phyloP scores from a whole-genome alignment of 139 green algal species.

The Penium margaritaceum region DNA sequence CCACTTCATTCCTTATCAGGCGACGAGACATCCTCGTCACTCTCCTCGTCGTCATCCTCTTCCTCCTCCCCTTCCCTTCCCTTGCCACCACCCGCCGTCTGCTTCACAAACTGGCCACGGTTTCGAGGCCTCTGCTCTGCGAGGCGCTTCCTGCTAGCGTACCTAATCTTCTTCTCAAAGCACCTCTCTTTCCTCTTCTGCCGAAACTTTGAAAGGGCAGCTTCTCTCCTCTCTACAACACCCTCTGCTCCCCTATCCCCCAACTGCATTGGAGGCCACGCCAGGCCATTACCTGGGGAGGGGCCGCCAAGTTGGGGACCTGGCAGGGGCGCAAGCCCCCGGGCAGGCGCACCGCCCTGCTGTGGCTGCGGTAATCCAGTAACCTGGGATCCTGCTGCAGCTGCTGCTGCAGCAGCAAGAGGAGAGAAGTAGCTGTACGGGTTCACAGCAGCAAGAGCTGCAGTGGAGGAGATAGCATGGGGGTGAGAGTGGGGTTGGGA shows the following conservation, averaged over 20 bases:
- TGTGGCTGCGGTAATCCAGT: background rate
- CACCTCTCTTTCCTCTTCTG: constrained; percentile 52
- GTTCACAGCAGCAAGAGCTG: background rate
- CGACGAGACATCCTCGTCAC: too few relatives aligned
- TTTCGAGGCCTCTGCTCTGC: constrained; percentile 49
- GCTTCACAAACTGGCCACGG: constrained; percentile 53
- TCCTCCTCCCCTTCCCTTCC: constrained; percentile 16
- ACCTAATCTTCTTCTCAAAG: constrained; percentile 57
- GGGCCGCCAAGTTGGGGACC: too few relatives aligned
- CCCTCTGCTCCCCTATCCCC: constrained; percentile 24
- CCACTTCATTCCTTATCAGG: too few relatives aligned
- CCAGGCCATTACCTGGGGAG: too few relatives aligned
- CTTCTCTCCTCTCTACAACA: constrained; percentile 31
- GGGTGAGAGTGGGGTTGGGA: too few relatives aligned
- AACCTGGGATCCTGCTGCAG: too few relatives aligned
- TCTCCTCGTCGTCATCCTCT: constrained; percentile 25
- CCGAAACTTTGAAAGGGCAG: constrained; percentile 40
- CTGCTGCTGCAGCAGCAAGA: background rate
- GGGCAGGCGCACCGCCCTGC: background rate
- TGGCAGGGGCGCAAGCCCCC: too few relatives aligned
- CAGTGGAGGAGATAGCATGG: too few relatives aligned
- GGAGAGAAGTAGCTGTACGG: background rate
- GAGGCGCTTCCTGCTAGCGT: constrained; percentile 48
- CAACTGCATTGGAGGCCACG: background rate
- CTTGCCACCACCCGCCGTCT: background rate